Percentiles rank a stretch among this genome's conserved stretches.
Conservation (phyloP, 2,329 filamentous ascomycete species). For the Biscogniauxia marginata region DNA sequence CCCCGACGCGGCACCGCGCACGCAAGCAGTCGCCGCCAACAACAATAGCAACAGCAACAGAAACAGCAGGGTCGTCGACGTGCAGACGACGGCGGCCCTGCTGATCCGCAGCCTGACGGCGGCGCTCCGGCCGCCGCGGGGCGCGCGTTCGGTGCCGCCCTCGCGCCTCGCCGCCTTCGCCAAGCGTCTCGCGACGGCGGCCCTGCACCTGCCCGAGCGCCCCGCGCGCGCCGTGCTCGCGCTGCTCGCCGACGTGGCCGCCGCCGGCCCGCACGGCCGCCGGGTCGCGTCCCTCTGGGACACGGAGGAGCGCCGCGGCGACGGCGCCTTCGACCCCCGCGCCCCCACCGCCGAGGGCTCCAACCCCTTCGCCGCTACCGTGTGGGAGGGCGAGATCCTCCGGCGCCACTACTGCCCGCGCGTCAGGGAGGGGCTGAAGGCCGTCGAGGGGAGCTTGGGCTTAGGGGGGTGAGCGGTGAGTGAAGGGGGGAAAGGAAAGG, state of each 20-base stretch:
- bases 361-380: slow-evolving; percentile 85
- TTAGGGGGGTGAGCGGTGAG: slow-evolving; percentile 13
- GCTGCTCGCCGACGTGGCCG: slow-evolving; percentile 74
- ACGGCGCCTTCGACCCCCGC: slow-evolving; percentile 78
- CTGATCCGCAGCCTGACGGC: slow-evolving; percentile 83
- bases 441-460: slow-evolving; percentile 65
- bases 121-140: slow-evolving; percentile 73
- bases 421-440: slow-evolving; percentile 71
- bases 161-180: slow-evolving; percentile 86
- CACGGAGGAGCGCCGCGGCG: slow-evolving; percentile 88
- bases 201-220: slow-evolving; percentile 88
- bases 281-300: slow-evolving; percentile 89
- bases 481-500: neutral
- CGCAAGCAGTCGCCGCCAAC: slow-evolving; percentile 41
- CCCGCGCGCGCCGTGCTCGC: slow-evolving; percentile 77
- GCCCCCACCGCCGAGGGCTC: slow-evolving; percentile 75
- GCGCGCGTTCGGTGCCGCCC: slow-evolving; percentile 74
- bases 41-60: too few species aligned
- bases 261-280: slow-evolving; percentile 75
- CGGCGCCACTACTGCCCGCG: slow-evolving; percentile 82
- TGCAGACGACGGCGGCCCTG: slow-evolving; percentile 91
- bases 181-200: slow-evolving; percentile 81
- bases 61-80: too few species aligned
- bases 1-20: slow-evolving; percentile 49
- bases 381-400: slow-evolving; percentile 92